Evolutionary conservation across 139 green algal genomes (phyloP).

Genomic region (Mesotaenium endlicherianum): DNA sequence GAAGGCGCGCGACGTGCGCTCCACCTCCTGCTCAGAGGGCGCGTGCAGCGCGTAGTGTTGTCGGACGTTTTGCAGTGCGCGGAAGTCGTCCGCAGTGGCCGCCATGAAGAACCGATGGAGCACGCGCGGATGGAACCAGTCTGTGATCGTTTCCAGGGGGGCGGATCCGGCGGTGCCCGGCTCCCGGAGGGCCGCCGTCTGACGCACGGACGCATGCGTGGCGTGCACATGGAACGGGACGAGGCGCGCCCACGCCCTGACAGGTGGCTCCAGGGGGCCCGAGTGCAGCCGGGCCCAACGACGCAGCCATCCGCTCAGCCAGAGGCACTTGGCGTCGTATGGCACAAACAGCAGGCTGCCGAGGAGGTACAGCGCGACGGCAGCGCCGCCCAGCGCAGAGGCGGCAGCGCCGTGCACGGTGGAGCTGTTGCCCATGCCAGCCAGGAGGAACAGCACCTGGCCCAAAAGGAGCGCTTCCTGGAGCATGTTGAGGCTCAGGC

Average conservation of each 20-base stretch:
- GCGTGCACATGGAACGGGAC: no score
- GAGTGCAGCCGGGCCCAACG: no score
- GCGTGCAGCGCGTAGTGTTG: background rate
- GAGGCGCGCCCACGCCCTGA: background rate
- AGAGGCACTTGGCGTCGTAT: background rate
- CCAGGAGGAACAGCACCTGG: background rate
- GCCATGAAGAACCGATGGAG: background rate
- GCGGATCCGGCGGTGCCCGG: background rate
- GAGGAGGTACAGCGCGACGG: background rate
- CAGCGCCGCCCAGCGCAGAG: background rate
- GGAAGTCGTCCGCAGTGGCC: background rate
- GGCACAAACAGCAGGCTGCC: background rate
- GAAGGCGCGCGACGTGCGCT: no score
- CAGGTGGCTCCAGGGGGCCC: no score
- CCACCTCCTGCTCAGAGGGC: background rate
- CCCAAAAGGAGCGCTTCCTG: background rate
- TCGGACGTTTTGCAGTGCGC: background rate
- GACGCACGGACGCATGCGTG: no score
- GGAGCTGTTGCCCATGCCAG: background rate
- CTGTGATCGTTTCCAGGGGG: constrained; percentile 2
- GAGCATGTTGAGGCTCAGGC: background rate
- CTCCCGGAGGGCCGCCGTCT: no score
- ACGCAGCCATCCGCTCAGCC: background rate
- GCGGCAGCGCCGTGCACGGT: background rate
- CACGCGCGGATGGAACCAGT: background rate